Evolutionary conservation across 805 yeast species (phyloP), one percentile per base, ranked within the genome.

Genomic region (Kodamaea laetipori): DNA sequence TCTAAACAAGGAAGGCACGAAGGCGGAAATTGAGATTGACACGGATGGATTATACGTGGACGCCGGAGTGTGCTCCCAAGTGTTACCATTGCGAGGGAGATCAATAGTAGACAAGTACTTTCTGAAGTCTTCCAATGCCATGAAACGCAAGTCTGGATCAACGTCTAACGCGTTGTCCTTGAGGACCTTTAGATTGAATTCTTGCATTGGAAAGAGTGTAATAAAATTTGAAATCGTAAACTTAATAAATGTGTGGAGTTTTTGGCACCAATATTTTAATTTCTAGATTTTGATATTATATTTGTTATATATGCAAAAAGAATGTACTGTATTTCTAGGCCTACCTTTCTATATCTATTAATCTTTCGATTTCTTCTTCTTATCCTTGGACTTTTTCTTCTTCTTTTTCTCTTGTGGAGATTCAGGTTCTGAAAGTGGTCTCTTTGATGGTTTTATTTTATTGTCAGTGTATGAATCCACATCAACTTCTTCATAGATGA

Each of bases 101-200:
- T 17, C 34, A 49, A 61, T 46, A 53, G 63, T 49, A 27, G 43
- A 48, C 16, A 77, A 54, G 37, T 64, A 55, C 55, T 76, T 76
- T 52, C 76, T 78, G 53, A 86, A 71, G 56, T 88, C 96, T 52
- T 78, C 84, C 43, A 88, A 67, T 2, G 90, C 95, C 96, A 88
- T 88, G 65, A 81, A 88, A 58, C 96, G 69, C 51, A 85, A 67
- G 57, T 88, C 96, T 3, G 94, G 85, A 54, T 88, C 96, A 2
- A 82, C 82, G 51, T 82, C 86, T 32, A 68, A 68, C 10, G 82
- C 77, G 50, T 73, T 71, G 30, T 73, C 76, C 44, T 57, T 64
- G 39, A 71, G 54, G 10, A 56, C 43, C 28, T 56, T 54, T 41
- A 66, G 48, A 43, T 61, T 67, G 51, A 62, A 51, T 12, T 56